These are phyloP conservation scores for Polyporus tsugae DNA, from an alignment of 1,284 basidiomycete genomes.

Conservation along the genomic window DNA sequence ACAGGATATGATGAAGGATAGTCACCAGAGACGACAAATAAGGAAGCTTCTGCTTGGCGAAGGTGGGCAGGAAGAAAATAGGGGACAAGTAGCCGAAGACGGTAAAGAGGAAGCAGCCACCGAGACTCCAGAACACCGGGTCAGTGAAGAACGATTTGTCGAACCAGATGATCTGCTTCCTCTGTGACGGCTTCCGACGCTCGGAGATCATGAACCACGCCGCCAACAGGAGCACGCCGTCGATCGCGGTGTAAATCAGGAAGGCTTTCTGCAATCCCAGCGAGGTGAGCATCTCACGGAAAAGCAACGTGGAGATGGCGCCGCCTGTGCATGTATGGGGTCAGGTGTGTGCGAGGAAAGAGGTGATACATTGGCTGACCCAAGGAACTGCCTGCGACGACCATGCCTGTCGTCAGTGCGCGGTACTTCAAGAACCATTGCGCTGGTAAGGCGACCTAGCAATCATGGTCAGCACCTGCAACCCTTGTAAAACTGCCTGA, in stretches of 20 bases:
- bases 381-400: constrained; percentile 32
- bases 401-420: constrained; percentile 33
- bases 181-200: constrained; percentile 27
- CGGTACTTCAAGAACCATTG: constrained; percentile 36
- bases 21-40: constrained; percentile 30
- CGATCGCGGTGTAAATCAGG: constrained; percentile 35
- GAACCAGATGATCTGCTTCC: constrained; percentile 36
- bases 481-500: not conserved
- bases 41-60: constrained; percentile 33
- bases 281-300: constrained; percentile 33
- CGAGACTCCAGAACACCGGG: constrained; percentile 40
- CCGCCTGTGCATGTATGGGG: constrained; percentile 29
- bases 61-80: constrained; percentile 39
- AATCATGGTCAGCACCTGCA: not conserved
- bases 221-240: constrained; percentile 31
- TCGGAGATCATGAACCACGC: constrained; percentile 36
- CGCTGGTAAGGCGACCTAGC: constrained; percentile 31
- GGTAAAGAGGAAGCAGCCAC: constrained; percentile 35
- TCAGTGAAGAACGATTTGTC: constrained; percentile 38
- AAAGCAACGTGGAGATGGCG: constrained; percentile 33
- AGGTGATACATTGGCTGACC: constrained; percentile 12
- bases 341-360: not conserved
- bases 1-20: not conserved
- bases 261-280: constrained; percentile 35
- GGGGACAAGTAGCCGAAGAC: constrained; percentile 38